Evolutionary conservation across 2,329 filamentous ascomycete species (phyloP).

Genomic region (Fusarium sp.): DNA sequence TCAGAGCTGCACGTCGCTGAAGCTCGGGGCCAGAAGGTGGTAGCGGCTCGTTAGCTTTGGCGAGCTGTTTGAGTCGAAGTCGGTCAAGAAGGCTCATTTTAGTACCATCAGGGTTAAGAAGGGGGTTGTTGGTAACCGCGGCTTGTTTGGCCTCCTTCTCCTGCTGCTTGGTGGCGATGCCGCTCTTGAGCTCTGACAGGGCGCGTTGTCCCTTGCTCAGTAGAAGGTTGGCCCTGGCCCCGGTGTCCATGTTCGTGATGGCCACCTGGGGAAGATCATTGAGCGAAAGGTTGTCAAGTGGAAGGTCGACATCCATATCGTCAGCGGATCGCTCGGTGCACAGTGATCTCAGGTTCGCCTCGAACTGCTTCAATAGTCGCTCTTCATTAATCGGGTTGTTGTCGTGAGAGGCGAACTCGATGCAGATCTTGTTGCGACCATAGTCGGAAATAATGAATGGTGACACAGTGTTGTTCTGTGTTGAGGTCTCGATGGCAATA

Average conservation of each 20-base stretch:
- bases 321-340: constrained; percentile 32
- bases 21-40: constrained; percentile 66
- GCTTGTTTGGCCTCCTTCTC: constrained; percentile 52
- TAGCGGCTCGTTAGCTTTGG: constrained; percentile 62
- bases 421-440: constrained; percentile 63
- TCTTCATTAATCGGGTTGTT: constrained; percentile 57
- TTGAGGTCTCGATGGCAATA: constrained; percentile 65
- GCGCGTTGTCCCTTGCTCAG: constrained; percentile 72
- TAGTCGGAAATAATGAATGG: constrained; percentile 60
- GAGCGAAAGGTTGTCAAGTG: constrained; percentile 58
- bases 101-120: constrained; percentile 54
- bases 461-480: constrained; percentile 44
- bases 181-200: constrained; percentile 72
- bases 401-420: constrained; percentile 59
- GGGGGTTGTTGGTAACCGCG: constrained; percentile 43
- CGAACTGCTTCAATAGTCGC: constrained; percentile 63
- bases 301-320: constrained; percentile 41
- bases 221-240: constrained; percentile 60
- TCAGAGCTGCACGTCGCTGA: constrained; percentile 68
- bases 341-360: constrained; percentile 62
- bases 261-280: constrained; percentile 51
- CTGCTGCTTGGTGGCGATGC: constrained; percentile 62
- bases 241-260: constrained; percentile 45
- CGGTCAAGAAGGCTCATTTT: constrained; percentile 77
- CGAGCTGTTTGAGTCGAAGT: constrained; percentile 73